Evolutionary conservation across 371 early-diverging fungal genomes (phyloP), one percentile per base, ranked within the genome.

Genomic region (Coemansia sp.): DNA sequence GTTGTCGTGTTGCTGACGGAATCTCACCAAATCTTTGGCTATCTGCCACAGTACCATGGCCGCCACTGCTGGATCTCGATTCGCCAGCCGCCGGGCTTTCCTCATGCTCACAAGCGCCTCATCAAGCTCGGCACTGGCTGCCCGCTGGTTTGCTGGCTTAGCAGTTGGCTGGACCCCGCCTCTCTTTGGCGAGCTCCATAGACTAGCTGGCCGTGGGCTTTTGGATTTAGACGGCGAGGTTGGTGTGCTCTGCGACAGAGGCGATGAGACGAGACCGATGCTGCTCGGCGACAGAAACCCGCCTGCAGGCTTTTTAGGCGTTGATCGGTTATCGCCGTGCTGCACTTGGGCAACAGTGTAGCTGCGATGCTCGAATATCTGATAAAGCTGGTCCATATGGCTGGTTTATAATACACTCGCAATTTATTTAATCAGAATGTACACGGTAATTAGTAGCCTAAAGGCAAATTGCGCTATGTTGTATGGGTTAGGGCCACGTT

Each of bases 1-100:
- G 0, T 54, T 50, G 10, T 35, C 41, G 12, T 36, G 49, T 5
- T 68, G 51, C 36, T 65, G 55, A 36, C 50, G 34, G 20, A 55
- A 40, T 33, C 16, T 54, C 7, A 65, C 64, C 26, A 72, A 50
- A n/a, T 72, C 74, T n/a, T 52, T 56, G 43, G 74, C 64, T 20
- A 72, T 65, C 26, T 68, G 61, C 74, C 74, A 72, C 20, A 72
- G 33, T 8, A 72, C 74, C 1, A 65, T 68, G 4, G 74, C 74
- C 0, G 74, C 74, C 12, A 72, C 57, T 1, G 74, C 69, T 1
- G 74, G 69, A n/a, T 72, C 65, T 35, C 57, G 55, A 6, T 41
- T 14, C 45, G 55, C 57, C 6, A 72, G 36, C 10, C 39, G 41
- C 38, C 43, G 60, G 1, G 74, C 74, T 58, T 65, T 65, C 38